A percentile compares a stretch with the other conserved stretches of the same genome.
These are phyloP conservation scores for Ephemerocybe angulata DNA, from an alignment of 768 basidiomycete genomes.

Conservation along the genomic window DNA sequence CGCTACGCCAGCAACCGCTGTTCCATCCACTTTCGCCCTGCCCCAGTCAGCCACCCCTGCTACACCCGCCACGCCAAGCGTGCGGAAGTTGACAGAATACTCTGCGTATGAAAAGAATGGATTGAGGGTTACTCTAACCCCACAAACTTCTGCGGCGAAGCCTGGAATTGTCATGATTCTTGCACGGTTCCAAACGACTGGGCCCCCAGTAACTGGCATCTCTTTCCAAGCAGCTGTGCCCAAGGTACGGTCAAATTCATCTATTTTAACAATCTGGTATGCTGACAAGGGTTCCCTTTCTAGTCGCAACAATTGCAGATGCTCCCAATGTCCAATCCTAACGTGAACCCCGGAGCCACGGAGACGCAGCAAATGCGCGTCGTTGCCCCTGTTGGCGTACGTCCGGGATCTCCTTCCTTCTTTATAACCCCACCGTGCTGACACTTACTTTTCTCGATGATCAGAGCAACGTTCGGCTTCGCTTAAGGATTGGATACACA, in stretches of 20 bases:
- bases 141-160: conserved; percentile 72
- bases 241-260: conserved; percentile 69
- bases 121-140: conserved; percentile 84
- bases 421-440: background rate
- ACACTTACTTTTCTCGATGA: background rate
- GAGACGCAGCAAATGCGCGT: conserved; percentile 98
- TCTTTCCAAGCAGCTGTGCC: conserved; percentile 98
- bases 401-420: conserved; percentile 26
- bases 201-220: conserved; percentile 52
- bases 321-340: conserved; percentile 92
- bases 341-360: conserved; percentile 67
- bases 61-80: conserved; percentile 33
- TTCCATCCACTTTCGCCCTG: conserved; percentile 32
- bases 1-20: conserved; percentile 20
- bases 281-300: background rate
- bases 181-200: conserved; percentile 77
- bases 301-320: conserved; percentile 97
- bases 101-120: conserved; percentile 91
- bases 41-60: conserved; percentile 29
- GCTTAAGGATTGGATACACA: conserved; percentile 80
- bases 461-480: conserved; percentile 79
- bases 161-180: conserved; percentile 91
- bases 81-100: conserved; percentile 64
- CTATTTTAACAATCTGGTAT: no score
- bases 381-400: conserved; percentile 79